Conservation (phyloP, 2,329 filamentous ascomycete species). For the Akanthomyces dipterigenus region DNA sequence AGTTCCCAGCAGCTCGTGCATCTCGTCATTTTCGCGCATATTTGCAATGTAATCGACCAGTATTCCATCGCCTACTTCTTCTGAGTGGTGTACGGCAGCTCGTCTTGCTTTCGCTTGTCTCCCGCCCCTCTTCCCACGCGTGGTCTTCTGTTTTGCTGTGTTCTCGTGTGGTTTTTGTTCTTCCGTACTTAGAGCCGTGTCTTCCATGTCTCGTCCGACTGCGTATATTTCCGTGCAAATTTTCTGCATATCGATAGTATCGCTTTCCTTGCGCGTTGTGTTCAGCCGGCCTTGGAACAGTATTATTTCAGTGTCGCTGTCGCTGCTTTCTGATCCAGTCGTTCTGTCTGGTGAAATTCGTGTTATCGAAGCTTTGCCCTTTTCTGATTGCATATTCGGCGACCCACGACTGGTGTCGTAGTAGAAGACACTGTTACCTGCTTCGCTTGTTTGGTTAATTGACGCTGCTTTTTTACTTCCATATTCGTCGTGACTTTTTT, state of each 20-base stretch:
- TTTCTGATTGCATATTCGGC: not conserved
- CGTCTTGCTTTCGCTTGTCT: conserved; percentile 15
- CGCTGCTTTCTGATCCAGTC: conserved; percentile 26
- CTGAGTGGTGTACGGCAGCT: not conserved
- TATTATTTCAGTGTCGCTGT: conserved; percentile 65
- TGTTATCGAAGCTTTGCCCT: not conserved
- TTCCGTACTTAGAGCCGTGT: not conserved
- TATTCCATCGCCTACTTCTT: conserved; percentile 46
- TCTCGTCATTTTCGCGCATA: conserved; percentile 43
- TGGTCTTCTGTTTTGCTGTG: conserved; percentile 17
- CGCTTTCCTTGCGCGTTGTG: not conserved
- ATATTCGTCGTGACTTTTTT: conserved; percentile 16
- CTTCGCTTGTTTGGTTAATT: not conserved
- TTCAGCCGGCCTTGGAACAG: conserved; percentile 49
- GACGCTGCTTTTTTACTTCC: not conserved
- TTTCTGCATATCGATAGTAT: conserved; percentile 19
- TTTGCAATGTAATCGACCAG: conserved; percentile 68
- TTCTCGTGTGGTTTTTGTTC: conserved; percentile 14
- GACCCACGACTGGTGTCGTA: conserved; percentile 26
- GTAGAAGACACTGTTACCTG: conserved; percentile 24
- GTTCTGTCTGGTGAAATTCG: not conserved
- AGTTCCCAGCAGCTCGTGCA: conserved; percentile 46
- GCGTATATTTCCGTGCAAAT: conserved; percentile 28
- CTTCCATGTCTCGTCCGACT: conserved; percentile 18
- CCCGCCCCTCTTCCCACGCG: conserved; percentile 14